phyloP scores from a whole-genome alignment of 2,329 filamentous ascomycete species.

The Chaetoscypha palmicola region DNA sequence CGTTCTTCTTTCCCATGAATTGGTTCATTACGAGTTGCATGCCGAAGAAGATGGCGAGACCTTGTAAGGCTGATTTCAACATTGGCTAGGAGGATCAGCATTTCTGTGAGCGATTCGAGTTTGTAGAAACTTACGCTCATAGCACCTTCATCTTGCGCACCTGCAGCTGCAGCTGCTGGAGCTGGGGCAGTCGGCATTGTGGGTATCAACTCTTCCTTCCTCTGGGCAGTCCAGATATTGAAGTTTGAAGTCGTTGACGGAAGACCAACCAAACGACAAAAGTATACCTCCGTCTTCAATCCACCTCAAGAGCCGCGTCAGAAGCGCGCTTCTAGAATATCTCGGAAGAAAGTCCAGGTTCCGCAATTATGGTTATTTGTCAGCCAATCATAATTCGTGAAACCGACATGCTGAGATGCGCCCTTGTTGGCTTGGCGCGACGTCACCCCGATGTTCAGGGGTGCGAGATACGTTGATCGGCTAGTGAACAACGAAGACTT shows the following conservation, averaged over 20 bases:
- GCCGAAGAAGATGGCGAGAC: constrained; percentile 47
- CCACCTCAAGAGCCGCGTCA: not conserved
- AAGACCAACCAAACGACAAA: not conserved
- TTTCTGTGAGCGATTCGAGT: not conserved
- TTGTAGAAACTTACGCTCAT: constrained; percentile 26
- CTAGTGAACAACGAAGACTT: too few relatives aligned
- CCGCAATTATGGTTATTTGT: not conserved
- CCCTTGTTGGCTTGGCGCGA: not conserved
- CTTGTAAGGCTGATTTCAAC: constrained; percentile 39
- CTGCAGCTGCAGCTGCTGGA: constrained; percentile 26
- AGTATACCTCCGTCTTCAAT: too few relatives aligned
- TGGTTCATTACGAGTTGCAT: constrained; percentile 53
- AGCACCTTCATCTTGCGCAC: constrained; percentile 25
- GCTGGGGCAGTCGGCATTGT: constrained; percentile 30
- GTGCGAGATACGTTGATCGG: too few relatives aligned
- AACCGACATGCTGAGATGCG: not conserved
- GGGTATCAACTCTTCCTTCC: constrained; percentile 6
- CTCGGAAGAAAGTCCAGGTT: not conserved
- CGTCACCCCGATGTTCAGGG: not conserved
- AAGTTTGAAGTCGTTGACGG: constrained; percentile 4
- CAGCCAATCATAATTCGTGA: not conserved
- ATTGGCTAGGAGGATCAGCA: constrained; percentile 24
- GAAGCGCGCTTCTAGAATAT: not conserved
- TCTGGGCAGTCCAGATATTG: constrained; percentile 5
- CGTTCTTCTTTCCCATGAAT: constrained; percentile 40